Evolutionary conservation across 805 yeast species (phyloP).

Genomic region (Candida ponderosae): DNA sequence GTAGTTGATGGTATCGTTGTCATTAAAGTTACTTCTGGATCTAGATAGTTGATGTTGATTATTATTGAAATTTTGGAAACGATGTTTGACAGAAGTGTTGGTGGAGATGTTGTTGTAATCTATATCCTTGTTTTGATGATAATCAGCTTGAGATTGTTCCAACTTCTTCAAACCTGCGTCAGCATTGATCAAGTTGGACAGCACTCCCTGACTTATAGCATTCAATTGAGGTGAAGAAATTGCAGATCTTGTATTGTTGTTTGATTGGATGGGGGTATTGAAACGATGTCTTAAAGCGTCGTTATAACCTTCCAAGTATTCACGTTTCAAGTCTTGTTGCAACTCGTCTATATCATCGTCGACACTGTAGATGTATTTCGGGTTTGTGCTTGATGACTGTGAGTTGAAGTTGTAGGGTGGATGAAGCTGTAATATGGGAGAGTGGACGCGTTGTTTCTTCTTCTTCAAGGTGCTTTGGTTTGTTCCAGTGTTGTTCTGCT

Average conservation of each 20-base stretch:
- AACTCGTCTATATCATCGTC: constrained; percentile 77
- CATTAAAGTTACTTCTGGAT: constrained; percentile 4
- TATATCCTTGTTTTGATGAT: constrained; percentile 1
- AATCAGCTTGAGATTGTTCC: constrained; percentile 17
- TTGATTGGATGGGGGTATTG: constrained; percentile 25
- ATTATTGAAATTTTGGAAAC: too few relatives aligned
- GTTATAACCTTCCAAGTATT: constrained; percentile 63
- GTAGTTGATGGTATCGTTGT: constrained; percentile 10
- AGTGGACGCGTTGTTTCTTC: constrained; percentile 12
- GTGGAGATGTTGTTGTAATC: too few relatives aligned
- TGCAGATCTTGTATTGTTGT: constrained; percentile 10
- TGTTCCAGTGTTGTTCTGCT: neutral
- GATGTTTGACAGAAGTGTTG: too few relatives aligned
- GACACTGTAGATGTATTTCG: constrained; percentile 52
- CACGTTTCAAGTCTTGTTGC: constrained; percentile 48
- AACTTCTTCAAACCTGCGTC: constrained; percentile 15
- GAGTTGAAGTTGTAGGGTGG: constrained; percentile 11
- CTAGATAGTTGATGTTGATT: constrained; percentile 1
- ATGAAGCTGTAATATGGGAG: constrained; percentile 12
- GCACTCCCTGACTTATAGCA: constrained; percentile 11
- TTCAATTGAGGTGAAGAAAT: constrained; percentile 1
- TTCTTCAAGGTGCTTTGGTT: constrained; percentile 2
- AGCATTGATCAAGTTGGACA: constrained; percentile 16
- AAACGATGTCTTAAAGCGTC: constrained; percentile 55
- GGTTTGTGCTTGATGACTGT: neutral